These are phyloP conservation scores for Hypoxylon sp. DNA, from an alignment of 2,329 filamentous ascomycete genomes.

Conservation along the genomic window DNA sequence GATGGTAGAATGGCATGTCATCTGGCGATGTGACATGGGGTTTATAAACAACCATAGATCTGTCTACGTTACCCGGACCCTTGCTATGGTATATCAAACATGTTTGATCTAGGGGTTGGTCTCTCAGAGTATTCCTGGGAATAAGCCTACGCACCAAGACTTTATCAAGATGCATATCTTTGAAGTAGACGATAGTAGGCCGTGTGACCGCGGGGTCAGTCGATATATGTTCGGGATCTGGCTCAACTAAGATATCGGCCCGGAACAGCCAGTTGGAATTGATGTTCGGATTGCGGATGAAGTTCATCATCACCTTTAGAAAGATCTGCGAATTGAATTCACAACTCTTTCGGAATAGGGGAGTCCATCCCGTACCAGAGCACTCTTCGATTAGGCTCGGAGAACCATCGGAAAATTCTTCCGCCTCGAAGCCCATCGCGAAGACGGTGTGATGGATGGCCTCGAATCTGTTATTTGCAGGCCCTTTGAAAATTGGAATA, in stretches of 20 bases:
- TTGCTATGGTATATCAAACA: conserved; percentile 76
- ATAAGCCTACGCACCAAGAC: conserved; percentile 83
- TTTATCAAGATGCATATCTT: conserved; percentile 66
- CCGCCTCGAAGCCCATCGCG: conserved; percentile 56
- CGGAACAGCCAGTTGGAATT: conserved; percentile 84
- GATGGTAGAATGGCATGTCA: conserved; percentile 90
- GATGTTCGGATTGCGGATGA: conserved; percentile 84
- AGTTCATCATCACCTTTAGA: conserved; percentile 77
- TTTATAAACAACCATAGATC: conserved; percentile 79
- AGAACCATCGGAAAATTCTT: conserved; percentile 54
- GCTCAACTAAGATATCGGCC: conserved; percentile 79
- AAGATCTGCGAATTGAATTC: conserved; percentile 76
- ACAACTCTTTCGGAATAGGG: conserved; percentile 70
- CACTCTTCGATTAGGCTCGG: conserved; percentile 57
- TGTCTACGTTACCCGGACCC: conserved; percentile 52
- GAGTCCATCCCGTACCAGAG: conserved; percentile 64
- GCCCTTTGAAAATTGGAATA: conserved; percentile 22
- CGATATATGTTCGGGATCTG: conserved; percentile 54
- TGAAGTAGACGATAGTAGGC: conserved; percentile 63
- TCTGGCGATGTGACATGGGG: conserved; percentile 76
- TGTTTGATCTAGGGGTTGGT: conserved; percentile 83
- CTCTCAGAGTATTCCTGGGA: conserved; percentile 84
- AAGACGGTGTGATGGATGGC: conserved; percentile 18
- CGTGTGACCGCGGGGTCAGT: conserved; percentile 49
- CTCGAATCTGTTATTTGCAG: conserved; percentile 37